Base-by-base conservation (phyloP, 805 yeast genomes). In the Candida xiaguanensis region DNA sequence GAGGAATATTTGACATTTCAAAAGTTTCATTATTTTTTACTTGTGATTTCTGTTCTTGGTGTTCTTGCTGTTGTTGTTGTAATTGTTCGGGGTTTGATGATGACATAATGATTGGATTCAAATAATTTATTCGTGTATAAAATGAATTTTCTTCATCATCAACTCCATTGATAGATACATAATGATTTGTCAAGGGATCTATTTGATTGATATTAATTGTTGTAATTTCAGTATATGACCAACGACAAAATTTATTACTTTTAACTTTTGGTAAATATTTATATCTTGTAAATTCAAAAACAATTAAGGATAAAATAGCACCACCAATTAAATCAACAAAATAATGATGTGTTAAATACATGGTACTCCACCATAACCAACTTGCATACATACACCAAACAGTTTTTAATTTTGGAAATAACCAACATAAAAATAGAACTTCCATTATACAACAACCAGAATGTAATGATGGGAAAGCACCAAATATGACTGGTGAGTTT, bases 321-420 rank as follows among this genome's bases (percentile, higher is more conserved):
- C 99, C 99, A n/a, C 87, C 91, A 53, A 87, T 86, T 38, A 91
- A 76, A 58, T 91, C 98, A 44, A 91, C 79, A 55, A 93, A 93
- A 60, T 91, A 91, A 64, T 91, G 99, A 63, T 91, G 99, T 0
- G 97, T 91, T 54, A 91, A 73, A 61, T 91, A 91, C 99, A 91
- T 91, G 12, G 98, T 93, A 36, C 93, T 77, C 95, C 96, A 93
- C 98, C 98, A 91, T 50, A 93, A 74, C 95, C 95, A 88, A 46
- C 79, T 65, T n/a, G 88, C 93, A 58, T 91, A 93, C 14, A 71
- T 62, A 57, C 82, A 72, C 72, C 88, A 85, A 5, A 85, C 43
- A 6, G 83, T 79, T 1, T 78, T 70, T 34, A 69, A 68, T 30
- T 65, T 71, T 9, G 98, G 98, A 58, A 90, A 90, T 40, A 89